These are phyloP conservation scores for Termitomyces eurrhizus DNA, from an alignment of 768 basidiomycete species.

Conservation along the genomic window DNA sequence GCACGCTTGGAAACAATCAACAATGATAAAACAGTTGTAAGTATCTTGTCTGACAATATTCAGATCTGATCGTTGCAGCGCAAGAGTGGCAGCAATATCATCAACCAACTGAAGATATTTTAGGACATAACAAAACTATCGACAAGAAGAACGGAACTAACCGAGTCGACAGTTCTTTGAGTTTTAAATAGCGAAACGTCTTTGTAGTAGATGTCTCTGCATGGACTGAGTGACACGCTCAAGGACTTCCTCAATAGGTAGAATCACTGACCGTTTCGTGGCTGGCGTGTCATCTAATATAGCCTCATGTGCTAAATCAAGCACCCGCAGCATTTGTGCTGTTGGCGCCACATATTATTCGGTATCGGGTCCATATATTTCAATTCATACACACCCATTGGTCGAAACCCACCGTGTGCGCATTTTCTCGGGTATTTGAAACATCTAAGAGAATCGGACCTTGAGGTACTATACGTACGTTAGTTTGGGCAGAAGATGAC, in stretches of 20 bases:
- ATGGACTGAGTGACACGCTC: background rate
- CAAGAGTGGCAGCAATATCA: conserved; percentile 82
- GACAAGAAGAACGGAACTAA: conserved; percentile 24
- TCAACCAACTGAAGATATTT: conserved; percentile 64
- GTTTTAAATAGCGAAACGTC: conserved; percentile 75
- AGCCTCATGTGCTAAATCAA: conserved; percentile 70
- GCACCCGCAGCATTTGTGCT: conserved; percentile 69
- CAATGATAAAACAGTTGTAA: background rate
- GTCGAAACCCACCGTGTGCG: conserved; percentile 31
- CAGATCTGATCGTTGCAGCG: conserved; percentile 68
- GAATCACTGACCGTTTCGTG: conserved; percentile 55
- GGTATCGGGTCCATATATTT: conserved; percentile 2
- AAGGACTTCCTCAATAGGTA: conserved; percentile 6
- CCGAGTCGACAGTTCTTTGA: conserved; percentile 78
- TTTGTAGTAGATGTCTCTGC: conserved; percentile 85
- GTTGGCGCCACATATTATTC: background rate
- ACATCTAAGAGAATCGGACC: conserved; percentile 15
- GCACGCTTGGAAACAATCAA: conserved; percentile 55
- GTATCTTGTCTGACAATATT: conserved; percentile 56
- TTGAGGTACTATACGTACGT: conserved; percentile 8
- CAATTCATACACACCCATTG: conserved; percentile 32
- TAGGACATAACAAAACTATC: background rate
- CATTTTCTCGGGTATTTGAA: conserved; percentile 34
- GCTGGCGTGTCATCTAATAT: conserved; percentile 47
- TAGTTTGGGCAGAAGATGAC: background rate